Conservation (phyloP, 148 eudicot genomes). For the Simmondsia chinensis region DNA sequence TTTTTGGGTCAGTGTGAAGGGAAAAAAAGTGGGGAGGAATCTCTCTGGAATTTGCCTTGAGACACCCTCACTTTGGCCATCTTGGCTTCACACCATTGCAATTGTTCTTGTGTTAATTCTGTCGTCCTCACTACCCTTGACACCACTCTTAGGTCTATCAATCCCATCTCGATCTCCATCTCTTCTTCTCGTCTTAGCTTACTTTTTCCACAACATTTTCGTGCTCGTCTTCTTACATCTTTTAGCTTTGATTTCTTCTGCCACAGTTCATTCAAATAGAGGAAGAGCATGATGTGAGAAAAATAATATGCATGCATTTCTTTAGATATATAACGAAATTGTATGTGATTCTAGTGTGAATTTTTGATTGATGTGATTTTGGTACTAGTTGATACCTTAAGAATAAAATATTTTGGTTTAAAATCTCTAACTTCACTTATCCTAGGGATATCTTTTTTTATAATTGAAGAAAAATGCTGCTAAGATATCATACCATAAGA, state of each 20-base stretch:
- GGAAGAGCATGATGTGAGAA: neutral
- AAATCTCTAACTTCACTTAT: too few relatives aligned
- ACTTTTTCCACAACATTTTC: conserved; percentile 40
- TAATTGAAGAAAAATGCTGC: too few relatives aligned
- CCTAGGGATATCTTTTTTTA: too few relatives aligned
- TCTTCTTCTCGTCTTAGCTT: conserved; percentile 45
- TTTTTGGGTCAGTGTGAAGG: conserved; percentile 52
- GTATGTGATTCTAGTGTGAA: too few relatives aligned
- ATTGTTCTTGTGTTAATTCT: conserved; percentile 54
- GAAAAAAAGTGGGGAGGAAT: conserved; percentile 89
- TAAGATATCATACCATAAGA: too few relatives aligned
- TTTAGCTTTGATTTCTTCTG: conserved; percentile 78
- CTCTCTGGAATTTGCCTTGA: conserved; percentile 68
- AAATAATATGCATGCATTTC: neutral
- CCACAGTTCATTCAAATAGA: conserved; percentile 5
- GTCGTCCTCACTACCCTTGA: conserved; percentile 80
- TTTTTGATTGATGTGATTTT: too few relatives aligned
- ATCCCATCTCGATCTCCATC: conserved; percentile 71
- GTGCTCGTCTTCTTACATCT: conserved; percentile 35
- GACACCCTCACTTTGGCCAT: conserved; percentile 57
- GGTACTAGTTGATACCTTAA: too few relatives aligned
- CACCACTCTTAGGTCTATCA: conserved; percentile 70
- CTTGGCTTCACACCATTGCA: conserved; percentile 91
- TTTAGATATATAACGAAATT: neutral
- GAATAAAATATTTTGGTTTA: too few relatives aligned